phyloP scores from a whole-genome alignment of 2,329 filamentous ascomycete species.

The Tricladium varicosporioides region DNA sequence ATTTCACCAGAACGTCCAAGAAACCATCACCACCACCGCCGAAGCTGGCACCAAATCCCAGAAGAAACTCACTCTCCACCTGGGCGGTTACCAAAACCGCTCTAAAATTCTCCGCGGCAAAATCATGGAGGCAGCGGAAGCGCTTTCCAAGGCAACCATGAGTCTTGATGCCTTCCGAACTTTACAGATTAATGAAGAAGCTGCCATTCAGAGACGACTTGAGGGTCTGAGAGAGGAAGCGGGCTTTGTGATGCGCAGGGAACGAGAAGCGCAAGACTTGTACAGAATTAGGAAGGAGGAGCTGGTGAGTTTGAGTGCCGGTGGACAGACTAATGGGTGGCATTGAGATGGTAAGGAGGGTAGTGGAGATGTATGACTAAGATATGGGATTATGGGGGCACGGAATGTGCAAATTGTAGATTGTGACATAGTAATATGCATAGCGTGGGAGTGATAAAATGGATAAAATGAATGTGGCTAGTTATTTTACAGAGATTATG shows the following conservation, averaged over 20 bases:
- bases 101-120: conserved; percentile 78
- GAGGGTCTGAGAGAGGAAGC: conserved; percentile 81
- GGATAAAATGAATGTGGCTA: no score
- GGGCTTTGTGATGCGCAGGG: conserved; percentile 71
- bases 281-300: conserved; percentile 79
- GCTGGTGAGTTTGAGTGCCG: conserved; percentile 55
- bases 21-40: conserved; percentile 69
- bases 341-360: conserved; percentile 14
- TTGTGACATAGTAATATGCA: no score
- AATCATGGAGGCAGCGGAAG: conserved; percentile 70
- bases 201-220: conserved; percentile 69
- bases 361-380: background rate
- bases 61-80: conserved; percentile 84
- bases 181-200: conserved; percentile 76
- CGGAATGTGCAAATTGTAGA: no score
- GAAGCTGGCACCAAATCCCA: conserved; percentile 84
- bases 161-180: conserved; percentile 74
- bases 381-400: no score
- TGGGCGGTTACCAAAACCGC: conserved; percentile 88
- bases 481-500: no score
- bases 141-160: conserved; percentile 68
- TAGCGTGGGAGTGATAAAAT: no score
- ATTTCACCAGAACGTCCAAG: conserved; percentile 60
- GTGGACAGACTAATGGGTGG: conserved; percentile 28
- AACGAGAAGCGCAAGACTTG: conserved; percentile 86